phyloP scores from a whole-genome alignment of 805 yeast genomes.

The Lachancea dasiensis region DNA sequence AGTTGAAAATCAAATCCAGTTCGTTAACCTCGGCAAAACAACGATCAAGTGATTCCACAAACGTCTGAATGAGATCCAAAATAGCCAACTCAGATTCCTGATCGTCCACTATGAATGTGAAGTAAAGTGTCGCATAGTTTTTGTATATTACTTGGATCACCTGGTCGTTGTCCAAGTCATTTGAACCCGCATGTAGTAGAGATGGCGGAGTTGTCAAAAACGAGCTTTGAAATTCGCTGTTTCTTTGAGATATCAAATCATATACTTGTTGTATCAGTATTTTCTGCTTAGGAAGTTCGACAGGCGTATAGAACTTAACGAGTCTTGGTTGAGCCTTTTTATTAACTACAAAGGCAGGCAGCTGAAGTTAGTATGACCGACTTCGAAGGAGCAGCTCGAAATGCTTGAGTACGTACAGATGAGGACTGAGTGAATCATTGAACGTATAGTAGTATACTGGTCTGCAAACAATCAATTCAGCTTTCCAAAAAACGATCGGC shows the following conservation, averaged over 20 bases:
- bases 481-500: too few species aligned
- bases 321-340: conserved; percentile 86
- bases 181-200: conserved; percentile 34
- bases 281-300: conserved; percentile 78
- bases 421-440: conserved; percentile 83
- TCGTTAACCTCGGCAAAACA: conserved; percentile 95
- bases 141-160: conserved; percentile 87
- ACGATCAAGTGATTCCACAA: conserved; percentile 88
- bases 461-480: too few species aligned
- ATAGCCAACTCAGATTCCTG: conserved; percentile 95
- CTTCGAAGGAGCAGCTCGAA: not conserved
- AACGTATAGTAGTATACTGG: too few species aligned
- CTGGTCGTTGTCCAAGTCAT: conserved; percentile 45
- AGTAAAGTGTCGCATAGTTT: conserved; percentile 92
- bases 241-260: conserved; percentile 64
- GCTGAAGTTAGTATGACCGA: conserved; percentile 9
- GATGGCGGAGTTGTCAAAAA: conserved; percentile 86
- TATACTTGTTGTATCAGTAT: conserved; percentile 75
- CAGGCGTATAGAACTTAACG: conserved; percentile 86
- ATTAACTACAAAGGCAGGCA: conserved; percentile 54
- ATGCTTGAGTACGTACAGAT: conserved; percentile 49
- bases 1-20: conserved; percentile 93
- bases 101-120: conserved; percentile 91
- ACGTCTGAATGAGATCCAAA: conserved; percentile 88
- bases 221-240: conserved; percentile 68